These are phyloP conservation scores for Vitis cinerea DNA, from an alignment of 164 flowering plant genomes.

Conservation along the genomic window DNA sequence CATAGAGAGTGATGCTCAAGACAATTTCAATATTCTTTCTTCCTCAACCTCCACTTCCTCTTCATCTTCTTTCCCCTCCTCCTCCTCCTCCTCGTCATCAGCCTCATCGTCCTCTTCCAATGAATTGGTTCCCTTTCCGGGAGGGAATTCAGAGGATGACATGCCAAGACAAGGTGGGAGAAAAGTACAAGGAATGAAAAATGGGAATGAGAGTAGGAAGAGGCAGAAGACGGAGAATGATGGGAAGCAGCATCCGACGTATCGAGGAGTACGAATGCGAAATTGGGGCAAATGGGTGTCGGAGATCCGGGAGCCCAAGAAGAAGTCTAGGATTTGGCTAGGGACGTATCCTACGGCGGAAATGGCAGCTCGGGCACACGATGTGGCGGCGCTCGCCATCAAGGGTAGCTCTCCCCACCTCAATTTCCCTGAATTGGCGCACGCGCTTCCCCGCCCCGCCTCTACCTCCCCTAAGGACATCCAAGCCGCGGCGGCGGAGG, in stretches of 20 bases:
- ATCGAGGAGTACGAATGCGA: conserved; percentile 46
- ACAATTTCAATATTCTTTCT: conserved; percentile 6
- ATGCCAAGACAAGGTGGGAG: neutral
- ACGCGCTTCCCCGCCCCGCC: conserved; percentile 42
- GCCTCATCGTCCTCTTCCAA: conserved; percentile 3
- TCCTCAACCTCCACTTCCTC: conserved; percentile 13
- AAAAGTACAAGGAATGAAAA: neutral
- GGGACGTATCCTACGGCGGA: conserved; percentile 48
- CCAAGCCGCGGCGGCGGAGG: conserved; percentile 58
- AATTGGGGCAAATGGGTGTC: conserved; percentile 67
- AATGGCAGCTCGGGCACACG: conserved; percentile 69
- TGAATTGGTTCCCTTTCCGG: neutral
- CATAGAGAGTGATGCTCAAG: conserved; percentile 18
- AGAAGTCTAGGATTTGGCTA: conserved; percentile 52
- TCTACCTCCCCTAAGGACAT: conserved; percentile 45
- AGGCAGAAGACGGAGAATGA: conserved; percentile 12
- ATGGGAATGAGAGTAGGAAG: conserved; percentile 8
- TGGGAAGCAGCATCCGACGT: conserved; percentile 32
- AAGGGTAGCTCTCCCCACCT: conserved; percentile 48
- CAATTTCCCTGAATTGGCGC: conserved; percentile 50
- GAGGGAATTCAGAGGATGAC: neutral
- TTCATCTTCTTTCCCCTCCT: conserved; percentile 16
- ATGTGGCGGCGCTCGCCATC: conserved; percentile 55
- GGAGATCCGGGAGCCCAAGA: conserved; percentile 56
- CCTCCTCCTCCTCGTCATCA: conserved; percentile 19